Conservation (phyloP, 331 rosid species). For the Quercus phellos region DNA sequence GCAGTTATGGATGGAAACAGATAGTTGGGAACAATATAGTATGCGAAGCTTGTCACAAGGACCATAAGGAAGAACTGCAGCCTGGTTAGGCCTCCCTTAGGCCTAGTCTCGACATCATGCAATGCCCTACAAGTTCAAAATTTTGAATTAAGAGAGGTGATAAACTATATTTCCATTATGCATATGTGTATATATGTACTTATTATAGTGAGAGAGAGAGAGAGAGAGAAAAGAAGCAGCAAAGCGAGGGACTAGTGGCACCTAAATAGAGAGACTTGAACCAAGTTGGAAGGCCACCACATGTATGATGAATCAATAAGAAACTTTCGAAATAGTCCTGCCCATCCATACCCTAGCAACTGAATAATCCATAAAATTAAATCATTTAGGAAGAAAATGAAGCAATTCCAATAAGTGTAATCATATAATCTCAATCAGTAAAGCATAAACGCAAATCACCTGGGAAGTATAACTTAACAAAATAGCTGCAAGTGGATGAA, state of each 20-base stretch:
- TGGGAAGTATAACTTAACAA: constrained; percentile 33
- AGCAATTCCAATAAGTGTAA: not conserved
- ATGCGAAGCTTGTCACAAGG: constrained; percentile 38
- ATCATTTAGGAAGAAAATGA: not conserved
- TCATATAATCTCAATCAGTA: not conserved
- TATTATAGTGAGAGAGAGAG: no score
- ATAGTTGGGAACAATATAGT: constrained; percentile 39
- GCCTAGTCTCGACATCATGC: constrained; percentile 39
- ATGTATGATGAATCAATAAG: constrained; percentile 45
- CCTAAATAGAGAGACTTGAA: constrained; percentile 49
- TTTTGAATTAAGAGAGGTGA: not conserved
- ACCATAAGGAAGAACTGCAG: constrained; percentile 39
- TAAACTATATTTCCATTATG: not conserved
- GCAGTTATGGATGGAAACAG: constrained; percentile 34
- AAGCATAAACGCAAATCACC: not conserved
- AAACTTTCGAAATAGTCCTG: constrained; percentile 33
- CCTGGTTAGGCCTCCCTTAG: constrained; percentile 37
- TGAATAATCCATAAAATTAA: not conserved
- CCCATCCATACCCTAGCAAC: constrained; percentile 55
- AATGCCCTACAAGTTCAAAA: constrained; percentile 30
- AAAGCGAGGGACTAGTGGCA: not conserved
- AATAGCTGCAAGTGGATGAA: constrained; percentile 29
- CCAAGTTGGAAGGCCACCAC: constrained; percentile 55
- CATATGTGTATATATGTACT: no score
- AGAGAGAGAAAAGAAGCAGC: not conserved